Conservation (phyloP, 495 filamentous ascomycete species). For the Podospora comata region DNA sequence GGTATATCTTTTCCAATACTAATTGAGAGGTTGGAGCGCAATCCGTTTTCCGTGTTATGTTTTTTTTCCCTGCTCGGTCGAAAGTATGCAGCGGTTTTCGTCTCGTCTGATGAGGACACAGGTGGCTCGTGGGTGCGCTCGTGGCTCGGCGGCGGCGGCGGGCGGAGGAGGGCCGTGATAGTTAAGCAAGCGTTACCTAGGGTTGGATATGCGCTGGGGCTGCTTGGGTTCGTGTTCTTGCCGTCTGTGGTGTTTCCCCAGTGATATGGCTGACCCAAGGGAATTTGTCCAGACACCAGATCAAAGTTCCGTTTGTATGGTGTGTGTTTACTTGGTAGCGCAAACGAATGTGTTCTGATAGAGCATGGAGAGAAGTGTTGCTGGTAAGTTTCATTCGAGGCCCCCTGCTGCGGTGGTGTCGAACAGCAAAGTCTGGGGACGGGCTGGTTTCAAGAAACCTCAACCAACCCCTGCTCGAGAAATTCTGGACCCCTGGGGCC, state of each 20-base stretch:
- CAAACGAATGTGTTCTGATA: background rate
- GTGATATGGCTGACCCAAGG: background rate
- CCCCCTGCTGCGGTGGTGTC: slow-evolving; percentile 21
- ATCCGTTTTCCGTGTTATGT: background rate
- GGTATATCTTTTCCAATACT: background rate
- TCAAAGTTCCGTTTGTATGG: background rate
- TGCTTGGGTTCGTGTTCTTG: background rate
- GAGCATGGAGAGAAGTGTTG: background rate
- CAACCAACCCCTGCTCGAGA: slow-evolving; percentile 25
- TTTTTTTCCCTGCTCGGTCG: background rate
- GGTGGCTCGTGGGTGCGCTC: background rate
- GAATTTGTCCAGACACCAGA: background rate
- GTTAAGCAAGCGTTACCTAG: background rate
- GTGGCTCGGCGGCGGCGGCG: background rate
- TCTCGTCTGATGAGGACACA: background rate
- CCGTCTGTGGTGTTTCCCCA: background rate
- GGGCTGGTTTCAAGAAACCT: slow-evolving; percentile 30
- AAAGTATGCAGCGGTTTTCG: slow-evolving; percentile 1
- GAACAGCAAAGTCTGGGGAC: slow-evolving; percentile 22
- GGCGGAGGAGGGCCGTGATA: background rate
- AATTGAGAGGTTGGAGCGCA: background rate
- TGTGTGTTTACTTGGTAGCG: background rate
- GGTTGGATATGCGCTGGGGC: background rate
- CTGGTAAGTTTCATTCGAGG: slow-evolving; percentile 12
- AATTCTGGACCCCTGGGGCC: slow-evolving; percentile 20